Conservation (phyloP, 345 rosid genomes). For the Pugionium dolabratum region DNA sequence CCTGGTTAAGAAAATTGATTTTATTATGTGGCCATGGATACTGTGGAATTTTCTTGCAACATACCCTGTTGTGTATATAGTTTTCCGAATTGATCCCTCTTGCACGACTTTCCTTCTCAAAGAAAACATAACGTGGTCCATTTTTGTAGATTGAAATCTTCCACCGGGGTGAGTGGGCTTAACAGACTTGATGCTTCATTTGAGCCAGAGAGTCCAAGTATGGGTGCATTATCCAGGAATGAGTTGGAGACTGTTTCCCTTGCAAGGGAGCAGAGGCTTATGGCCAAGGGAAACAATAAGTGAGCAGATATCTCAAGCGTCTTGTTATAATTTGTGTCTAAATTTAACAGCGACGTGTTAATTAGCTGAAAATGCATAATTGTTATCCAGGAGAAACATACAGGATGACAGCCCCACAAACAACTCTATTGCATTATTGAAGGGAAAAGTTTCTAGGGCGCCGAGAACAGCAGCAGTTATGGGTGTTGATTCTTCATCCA, state of each 20-base stretch:
- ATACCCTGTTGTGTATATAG: slow-evolving; percentile 10
- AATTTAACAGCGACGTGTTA: slow-evolving; percentile 1
- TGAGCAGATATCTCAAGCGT: slow-evolving; percentile 40
- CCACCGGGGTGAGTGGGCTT: slow-evolving; percentile 57
- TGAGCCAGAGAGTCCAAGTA: slow-evolving; percentile 67
- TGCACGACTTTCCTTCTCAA: slow-evolving; percentile 7
- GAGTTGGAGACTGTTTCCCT: slow-evolving; percentile 59
- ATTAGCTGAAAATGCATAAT: slow-evolving; percentile 30
- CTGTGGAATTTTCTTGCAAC: slow-evolving; percentile 15
- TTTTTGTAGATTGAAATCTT: slow-evolving; percentile 68
- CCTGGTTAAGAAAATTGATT: background rate
- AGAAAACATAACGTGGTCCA: background rate
- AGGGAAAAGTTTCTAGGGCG: slow-evolving; percentile 69
- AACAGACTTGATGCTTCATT: slow-evolving; percentile 62
- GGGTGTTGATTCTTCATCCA: slow-evolving; percentile 71
- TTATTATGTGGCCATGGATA: background rate
- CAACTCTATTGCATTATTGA: slow-evolving; percentile 54
- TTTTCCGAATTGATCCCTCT: slow-evolving; percentile 4
- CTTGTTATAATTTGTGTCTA: background rate
- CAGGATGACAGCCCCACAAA: slow-evolving; percentile 58
- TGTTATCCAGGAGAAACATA: slow-evolving; percentile 56
- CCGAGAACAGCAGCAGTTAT: slow-evolving; percentile 63
- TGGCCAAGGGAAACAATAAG: slow-evolving; percentile 69
- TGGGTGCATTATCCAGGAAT: slow-evolving; percentile 52
- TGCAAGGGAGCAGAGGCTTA: slow-evolving; percentile 63